These are phyloP conservation scores for Paecilomyces variotii DNA, from an alignment of 2,329 filamentous ascomycete genomes.

Conservation along the genomic window DNA sequence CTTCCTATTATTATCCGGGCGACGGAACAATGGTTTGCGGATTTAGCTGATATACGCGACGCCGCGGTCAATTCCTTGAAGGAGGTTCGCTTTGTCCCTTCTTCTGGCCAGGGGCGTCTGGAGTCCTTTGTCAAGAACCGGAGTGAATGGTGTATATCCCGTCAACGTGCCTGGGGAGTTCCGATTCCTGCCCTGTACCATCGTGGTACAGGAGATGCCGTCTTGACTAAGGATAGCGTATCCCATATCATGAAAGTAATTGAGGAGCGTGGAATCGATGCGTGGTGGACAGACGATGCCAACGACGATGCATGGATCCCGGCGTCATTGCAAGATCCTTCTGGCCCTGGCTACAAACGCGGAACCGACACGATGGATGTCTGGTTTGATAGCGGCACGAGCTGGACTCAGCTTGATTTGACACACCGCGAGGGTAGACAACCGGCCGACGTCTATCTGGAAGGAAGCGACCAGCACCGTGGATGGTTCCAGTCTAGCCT, in stretches of 20 bases:
- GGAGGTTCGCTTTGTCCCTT: constrained; percentile 69
- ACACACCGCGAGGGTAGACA: constrained; percentile 22
- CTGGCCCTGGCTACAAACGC: constrained; percentile 51
- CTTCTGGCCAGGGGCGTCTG: constrained; percentile 63
- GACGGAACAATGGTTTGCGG: constrained; percentile 96
- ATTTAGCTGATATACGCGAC: constrained; percentile 74
- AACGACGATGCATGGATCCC: constrained; percentile 74
- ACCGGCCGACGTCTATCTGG: constrained; percentile 76
- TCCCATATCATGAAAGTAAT: constrained; percentile 78
- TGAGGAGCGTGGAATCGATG: constrained; percentile 69
- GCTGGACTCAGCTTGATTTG: constrained; percentile 58
- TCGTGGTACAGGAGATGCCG: constrained; percentile 56
- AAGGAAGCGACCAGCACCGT: constrained; percentile 91
- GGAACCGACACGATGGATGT: constrained; percentile 98
- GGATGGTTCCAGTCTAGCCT: constrained; percentile 98
- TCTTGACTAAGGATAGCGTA: constrained; percentile 73
- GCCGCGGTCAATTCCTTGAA: constrained; percentile 62
- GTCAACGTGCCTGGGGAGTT: constrained; percentile 92
- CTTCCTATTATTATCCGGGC: constrained; percentile 82
- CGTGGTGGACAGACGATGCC: constrained; percentile 82
- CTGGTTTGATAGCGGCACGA: constrained; percentile 97
- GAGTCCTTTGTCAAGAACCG: constrained; percentile 80
- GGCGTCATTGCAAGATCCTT: constrained; percentile 46
- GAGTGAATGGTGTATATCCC: constrained; percentile 96
- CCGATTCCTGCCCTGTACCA: constrained; percentile 88